phyloP scores from a whole-genome alignment of 805 yeast genomes.

The Candida chilensis region DNA sequence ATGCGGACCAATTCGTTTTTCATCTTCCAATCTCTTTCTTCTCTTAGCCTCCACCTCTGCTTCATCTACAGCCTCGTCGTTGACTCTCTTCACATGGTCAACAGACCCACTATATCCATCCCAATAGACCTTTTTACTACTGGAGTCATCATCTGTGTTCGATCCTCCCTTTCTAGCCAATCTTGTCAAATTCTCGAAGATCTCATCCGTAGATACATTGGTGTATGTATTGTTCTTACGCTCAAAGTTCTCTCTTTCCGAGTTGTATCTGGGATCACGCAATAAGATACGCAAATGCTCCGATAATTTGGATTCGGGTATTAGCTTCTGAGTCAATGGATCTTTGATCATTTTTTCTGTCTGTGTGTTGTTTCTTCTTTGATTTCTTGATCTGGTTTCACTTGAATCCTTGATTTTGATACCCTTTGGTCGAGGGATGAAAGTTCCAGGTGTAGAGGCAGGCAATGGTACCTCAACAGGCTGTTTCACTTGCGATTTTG shows the following conservation, averaged over 20 bases:
- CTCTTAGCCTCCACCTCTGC: conserved; percentile 12
- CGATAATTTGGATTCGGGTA: conserved; percentile 65
- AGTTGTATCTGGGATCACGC: conserved; percentile 71
- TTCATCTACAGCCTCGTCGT: conserved; percentile 6
- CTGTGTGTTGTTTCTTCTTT: conserved; percentile 4
- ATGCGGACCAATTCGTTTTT: conserved; percentile 9
- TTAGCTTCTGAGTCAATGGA: conserved; percentile 67
- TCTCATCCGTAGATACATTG: conserved; percentile 48
- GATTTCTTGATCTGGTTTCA: conserved; percentile 42
- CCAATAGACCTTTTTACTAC: conserved; percentile 14
- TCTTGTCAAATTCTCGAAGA: conserved; percentile 50
- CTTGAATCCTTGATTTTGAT: conserved; percentile 69
- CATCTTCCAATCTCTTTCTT: conserved; percentile 7
- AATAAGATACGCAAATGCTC: conserved; percentile 62
- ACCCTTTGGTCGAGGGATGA: conserved; percentile 25
- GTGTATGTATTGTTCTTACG: conserved; percentile 39
- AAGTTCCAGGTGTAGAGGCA: conserved; percentile 5
- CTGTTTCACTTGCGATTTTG: no score
- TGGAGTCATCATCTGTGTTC: conserved; percentile 4
- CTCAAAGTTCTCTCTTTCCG: conserved; percentile 56
- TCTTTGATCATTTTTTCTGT: conserved; percentile 43
- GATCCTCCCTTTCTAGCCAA: conserved; percentile 20
- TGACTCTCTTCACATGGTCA: conserved; percentile 9
- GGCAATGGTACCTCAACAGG: no score
- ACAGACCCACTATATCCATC: conserved; percentile 19